Evolutionary conservation across 2,329 filamentous ascomycete genomes (phyloP).

Genomic region (Lachnellula subtilissima): DNA sequence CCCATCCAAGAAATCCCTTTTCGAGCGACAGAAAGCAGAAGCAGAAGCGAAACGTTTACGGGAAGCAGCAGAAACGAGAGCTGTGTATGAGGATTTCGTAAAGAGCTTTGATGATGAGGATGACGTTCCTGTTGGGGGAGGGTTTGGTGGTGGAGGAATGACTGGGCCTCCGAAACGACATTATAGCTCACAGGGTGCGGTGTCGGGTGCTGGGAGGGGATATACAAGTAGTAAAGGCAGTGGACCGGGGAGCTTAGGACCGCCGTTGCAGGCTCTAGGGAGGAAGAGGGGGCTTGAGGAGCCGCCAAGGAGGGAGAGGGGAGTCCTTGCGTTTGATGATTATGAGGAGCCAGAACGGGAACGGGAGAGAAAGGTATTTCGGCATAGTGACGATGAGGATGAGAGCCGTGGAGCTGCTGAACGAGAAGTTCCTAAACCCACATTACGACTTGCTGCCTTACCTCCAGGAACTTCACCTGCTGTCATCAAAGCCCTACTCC

Average conservation of each 20-base stretch:
- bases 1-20: conserved; percentile 76
- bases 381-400: conserved; percentile 36
- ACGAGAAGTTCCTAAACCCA: conserved; percentile 56
- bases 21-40: conserved; percentile 84
- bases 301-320: conserved; percentile 29
- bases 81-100: conserved; percentile 81
- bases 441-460: conserved; percentile 55
- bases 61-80: conserved; percentile 82
- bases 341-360: conserved; percentile 24
- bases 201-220: conserved; percentile 23
- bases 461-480: conserved; percentile 57
- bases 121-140: conserved; percentile 26
- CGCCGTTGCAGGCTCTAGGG: conserved; percentile 42
- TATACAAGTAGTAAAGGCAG: conserved; percentile 33
- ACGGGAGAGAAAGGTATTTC: conserved; percentile 18
- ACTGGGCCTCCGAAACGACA: conserved; percentile 52
- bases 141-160: conserved; percentile 15
- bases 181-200: conserved; percentile 41
- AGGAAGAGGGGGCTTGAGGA: conserved; percentile 53
- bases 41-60: conserved; percentile 81
- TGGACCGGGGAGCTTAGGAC: conserved; percentile 59
- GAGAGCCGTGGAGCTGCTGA: conserved; percentile 31
- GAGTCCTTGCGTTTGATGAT: conserved; percentile 31
- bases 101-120: conserved; percentile 67
- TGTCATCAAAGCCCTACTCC: conserved; percentile 55